phyloP scores from a whole-genome alignment of 495 filamentous ascomycete species.

The Thozetella sp. region DNA sequence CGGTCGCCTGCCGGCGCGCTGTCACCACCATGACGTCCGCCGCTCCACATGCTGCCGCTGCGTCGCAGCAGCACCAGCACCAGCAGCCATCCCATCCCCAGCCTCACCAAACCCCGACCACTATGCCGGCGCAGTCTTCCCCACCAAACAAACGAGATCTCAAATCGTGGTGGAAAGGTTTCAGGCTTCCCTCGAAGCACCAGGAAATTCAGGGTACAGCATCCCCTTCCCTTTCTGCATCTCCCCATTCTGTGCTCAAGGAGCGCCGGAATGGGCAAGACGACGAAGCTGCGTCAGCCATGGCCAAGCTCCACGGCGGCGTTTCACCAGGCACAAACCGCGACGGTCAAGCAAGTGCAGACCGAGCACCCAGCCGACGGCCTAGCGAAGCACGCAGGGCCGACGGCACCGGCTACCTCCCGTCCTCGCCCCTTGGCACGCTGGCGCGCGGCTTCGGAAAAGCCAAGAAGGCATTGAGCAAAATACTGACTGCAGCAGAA shows the following conservation, averaged over 20 bases:
- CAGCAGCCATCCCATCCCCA: conserved; percentile 5
- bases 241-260: conserved; percentile 13
- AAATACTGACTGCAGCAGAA: conserved; percentile 32
- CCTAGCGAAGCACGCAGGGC: neutral
- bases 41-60: conserved; percentile 6
- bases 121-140: conserved; percentile 37
- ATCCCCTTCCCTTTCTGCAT: conserved; percentile 16
- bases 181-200: conserved; percentile 73
- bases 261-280: conserved; percentile 20
- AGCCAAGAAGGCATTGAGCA: neutral
- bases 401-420: neutral
- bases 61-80: conserved; percentile 8
- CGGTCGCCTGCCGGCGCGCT: conserved; percentile 5
- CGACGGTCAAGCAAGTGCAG: conserved; percentile 27
- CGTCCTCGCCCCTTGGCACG: neutral
- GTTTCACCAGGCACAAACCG: neutral
- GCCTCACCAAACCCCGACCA: conserved; percentile 12
- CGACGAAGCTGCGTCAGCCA: conserved; percentile 13
- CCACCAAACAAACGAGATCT: conserved; percentile 79
- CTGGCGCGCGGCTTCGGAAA: neutral
- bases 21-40: conserved; percentile 15
- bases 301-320: conserved; percentile 13
- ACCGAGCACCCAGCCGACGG: conserved; percentile 17
- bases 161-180: conserved; percentile 90
- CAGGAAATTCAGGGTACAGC: conserved; percentile 77